A percentile compares a stretch with the other conserved stretches of the same genome.
Conservation (phyloP, 352 stramenopile genomes). For the Phytophthora tentaculata region DNA sequence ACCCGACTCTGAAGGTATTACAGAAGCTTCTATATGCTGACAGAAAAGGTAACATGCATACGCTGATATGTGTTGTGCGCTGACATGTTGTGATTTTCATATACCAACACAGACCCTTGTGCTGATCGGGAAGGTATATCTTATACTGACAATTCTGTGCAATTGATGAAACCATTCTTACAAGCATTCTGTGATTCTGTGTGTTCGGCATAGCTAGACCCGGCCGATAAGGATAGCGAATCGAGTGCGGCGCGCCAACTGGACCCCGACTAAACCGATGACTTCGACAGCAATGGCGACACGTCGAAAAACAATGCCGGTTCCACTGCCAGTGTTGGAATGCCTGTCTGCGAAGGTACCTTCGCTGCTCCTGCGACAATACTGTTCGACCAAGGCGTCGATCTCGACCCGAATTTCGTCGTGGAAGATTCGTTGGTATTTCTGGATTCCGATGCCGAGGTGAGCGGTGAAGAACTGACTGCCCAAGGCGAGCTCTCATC, state of each 20-base stretch:
- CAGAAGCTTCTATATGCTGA: background rate
- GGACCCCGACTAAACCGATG: background rate
- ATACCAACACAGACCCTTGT: background rate
- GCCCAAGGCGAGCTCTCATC: no score
- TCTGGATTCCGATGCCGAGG: background rate
- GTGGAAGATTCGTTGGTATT: background rate
- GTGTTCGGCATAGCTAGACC: background rate
- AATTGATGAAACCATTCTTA: background rate
- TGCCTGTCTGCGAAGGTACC: background rate
- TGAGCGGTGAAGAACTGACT: background rate
- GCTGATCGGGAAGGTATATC: background rate
- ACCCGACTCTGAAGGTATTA: background rate
- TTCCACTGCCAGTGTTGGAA: background rate
- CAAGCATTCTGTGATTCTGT: background rate
- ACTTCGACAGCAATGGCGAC: background rate
- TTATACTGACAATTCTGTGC: background rate
- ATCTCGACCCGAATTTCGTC: background rate
- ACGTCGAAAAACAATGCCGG: background rate
- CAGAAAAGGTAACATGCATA: no score
- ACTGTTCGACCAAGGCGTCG: background rate
- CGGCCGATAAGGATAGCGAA: background rate
- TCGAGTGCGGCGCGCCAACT: background rate
- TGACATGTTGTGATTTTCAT: background rate
- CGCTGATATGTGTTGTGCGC: no score
- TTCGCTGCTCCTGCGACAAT: background rate